phyloP scores from a whole-genome alignment of 768 basidiomycete genomes.

The Mycena filopes region DNA sequence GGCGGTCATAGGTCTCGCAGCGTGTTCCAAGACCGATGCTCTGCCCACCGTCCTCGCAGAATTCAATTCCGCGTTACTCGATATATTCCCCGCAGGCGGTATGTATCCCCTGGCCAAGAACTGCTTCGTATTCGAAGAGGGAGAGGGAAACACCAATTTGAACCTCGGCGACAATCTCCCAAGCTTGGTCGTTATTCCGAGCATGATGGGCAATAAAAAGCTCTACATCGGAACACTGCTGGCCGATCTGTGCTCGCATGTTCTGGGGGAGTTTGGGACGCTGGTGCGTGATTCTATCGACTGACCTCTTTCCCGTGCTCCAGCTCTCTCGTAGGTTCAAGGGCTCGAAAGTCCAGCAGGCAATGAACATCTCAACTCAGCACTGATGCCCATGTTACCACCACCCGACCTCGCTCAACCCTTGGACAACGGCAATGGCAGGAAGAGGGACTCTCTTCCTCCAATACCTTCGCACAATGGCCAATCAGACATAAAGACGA shows the following conservation, averaged over 20 bases:
- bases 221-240: slow-evolving; percentile 89
- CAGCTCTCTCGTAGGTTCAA: slow-evolving; percentile 63
- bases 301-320: slow-evolving; percentile 7
- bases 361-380: slow-evolving; percentile 84
- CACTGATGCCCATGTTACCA: slow-evolving; percentile 72
- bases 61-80: slow-evolving; percentile 71
- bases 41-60: slow-evolving; percentile 66
- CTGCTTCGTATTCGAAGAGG: slow-evolving; percentile 89
- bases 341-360: slow-evolving; percentile 85
- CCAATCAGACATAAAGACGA: slow-evolving; percentile 63
- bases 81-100: slow-evolving; percentile 73
- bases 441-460: slow-evolving; percentile 55
- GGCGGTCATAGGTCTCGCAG: slow-evolving; percentile 89
- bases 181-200: slow-evolving; percentile 83
- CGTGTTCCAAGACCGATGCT: slow-evolving; percentile 67
- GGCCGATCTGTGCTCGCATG: slow-evolving; percentile 88
- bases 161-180: slow-evolving; percentile 66
- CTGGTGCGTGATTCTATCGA: slow-evolving; percentile 64
- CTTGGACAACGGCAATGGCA: slow-evolving; percentile 56
- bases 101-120: slow-evolving; percentile 83
- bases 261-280: slow-evolving; percentile 86
- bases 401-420: slow-evolving; percentile 70
- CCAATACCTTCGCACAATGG: slow-evolving; percentile 62
- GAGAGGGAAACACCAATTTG: slow-evolving; percentile 63
- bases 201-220: slow-evolving; percentile 87